Conservation (phyloP, 176 grass and related monocot genomes). For the Zea mays region Zm-B73-REFERENCE-NAM-5.0 NC_050100.1:24308001-24308500, state of each 20-base stretch:
- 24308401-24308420: conserved; percentile 30
- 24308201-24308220: background rate
- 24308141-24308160: no score
- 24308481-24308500: conserved; percentile 48
- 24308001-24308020: no score
- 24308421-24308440: background rate
- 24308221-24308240: conserved; percentile 57
- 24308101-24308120: no score
- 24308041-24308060: no score
- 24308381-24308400: conserved; percentile 43
- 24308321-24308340: conserved; percentile 71
- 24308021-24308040: no score
- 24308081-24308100: no score
- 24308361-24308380: conserved; percentile 62
- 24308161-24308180: background rate
- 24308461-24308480: conserved; percentile 42
- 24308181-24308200: conserved; percentile 1
- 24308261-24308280: conserved; percentile 84
- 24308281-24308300: conserved; percentile 84
- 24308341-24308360: conserved; percentile 65
- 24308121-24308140: no score
- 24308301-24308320: conserved; percentile 78
- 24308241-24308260: conserved; percentile 79
- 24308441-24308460: conserved; percentile 67
- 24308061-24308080: no score